phyloP scores from a whole-genome alignment of 352 stramenopile species.

The Globisporangium cederbergense region DNA sequence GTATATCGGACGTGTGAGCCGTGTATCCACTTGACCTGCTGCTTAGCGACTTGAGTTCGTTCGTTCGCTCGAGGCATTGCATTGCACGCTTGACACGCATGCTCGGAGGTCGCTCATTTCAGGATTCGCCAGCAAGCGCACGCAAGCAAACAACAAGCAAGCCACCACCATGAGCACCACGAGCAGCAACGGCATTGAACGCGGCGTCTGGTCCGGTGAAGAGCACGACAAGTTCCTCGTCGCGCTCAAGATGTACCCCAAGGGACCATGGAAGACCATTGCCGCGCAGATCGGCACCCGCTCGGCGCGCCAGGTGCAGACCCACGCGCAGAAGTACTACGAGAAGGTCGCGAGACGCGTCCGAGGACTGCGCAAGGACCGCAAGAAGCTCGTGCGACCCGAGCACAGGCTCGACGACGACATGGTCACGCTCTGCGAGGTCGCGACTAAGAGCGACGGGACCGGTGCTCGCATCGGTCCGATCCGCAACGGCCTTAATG shows the following conservation, averaged over 20 bases:
- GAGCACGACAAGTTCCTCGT: constrained; percentile 33
- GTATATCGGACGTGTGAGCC: neutral
- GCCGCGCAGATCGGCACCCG: constrained; percentile 30
- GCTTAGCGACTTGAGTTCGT: neutral
- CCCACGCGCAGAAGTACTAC: no score
- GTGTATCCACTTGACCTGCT: constrained; percentile 8
- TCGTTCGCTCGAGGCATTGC: neutral
- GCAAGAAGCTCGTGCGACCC: constrained; percentile 49
- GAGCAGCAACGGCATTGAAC: constrained; percentile 5
- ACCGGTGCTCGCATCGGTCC: constrained; percentile 10
- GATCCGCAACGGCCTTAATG: constrained; percentile 18
- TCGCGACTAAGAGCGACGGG: constrained; percentile 18
- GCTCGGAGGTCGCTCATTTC: constrained; percentile 8
- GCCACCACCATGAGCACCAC: neutral
- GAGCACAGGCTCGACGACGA: constrained; percentile 58
- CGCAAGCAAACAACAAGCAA: neutral
- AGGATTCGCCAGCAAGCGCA: constrained; percentile 12
- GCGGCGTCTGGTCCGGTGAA: constrained; percentile 27
- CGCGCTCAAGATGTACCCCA: constrained; percentile 22
- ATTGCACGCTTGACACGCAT: neutral
- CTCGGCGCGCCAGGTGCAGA: no score
- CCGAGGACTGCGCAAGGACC: no score
- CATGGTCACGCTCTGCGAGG: constrained; percentile 18
- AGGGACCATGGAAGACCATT: constrained; percentile 32
- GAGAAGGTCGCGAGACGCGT: no score